Conservation (phyloP, 768 basidiomycete genomes). For the Fomitopsis serialis region DNA sequence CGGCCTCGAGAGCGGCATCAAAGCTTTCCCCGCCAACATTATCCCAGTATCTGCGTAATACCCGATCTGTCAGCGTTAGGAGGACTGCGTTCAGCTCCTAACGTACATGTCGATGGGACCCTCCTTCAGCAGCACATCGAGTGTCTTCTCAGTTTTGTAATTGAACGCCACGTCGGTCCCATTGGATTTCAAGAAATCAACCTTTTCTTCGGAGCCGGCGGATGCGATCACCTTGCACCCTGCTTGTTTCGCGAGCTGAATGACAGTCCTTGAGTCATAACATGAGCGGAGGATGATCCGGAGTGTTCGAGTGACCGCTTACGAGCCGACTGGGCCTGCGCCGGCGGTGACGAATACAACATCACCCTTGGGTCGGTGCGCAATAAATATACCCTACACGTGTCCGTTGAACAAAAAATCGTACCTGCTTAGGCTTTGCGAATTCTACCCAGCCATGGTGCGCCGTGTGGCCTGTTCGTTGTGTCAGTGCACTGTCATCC, state of each 20-base stretch:
- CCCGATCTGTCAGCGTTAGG: background rate
- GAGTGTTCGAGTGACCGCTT: slow-evolving; percentile 16
- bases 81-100: too few relatives aligned
- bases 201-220: slow-evolving; percentile 71
- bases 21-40: slow-evolving; percentile 27
- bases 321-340: slow-evolving; percentile 54
- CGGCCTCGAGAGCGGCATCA: slow-evolving; percentile 20
- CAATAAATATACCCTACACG: background rate
- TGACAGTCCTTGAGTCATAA: slow-evolving; percentile 19
- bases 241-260: slow-evolving; percentile 36
- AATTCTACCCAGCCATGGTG: slow-evolving; percentile 38
- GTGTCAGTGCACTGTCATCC: too few relatives aligned
- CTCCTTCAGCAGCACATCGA: slow-evolving; percentile 47
- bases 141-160: slow-evolving; percentile 56
- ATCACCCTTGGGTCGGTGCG: slow-evolving; percentile 32
- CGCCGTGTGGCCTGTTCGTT: slow-evolving; percentile 24
- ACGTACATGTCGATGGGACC: slow-evolving; percentile 51
- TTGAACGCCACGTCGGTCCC: slow-evolving; percentile 71
- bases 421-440: slow-evolving; percentile 34
- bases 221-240: slow-evolving; percentile 64
- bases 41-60: slow-evolving; percentile 24
- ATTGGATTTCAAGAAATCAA: slow-evolving; percentile 48
- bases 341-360: slow-evolving; percentile 45
- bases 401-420: background rate
- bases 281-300: background rate